Evolutionary conservation across 768 basidiomycete species (phyloP), one percentile per base, ranked within the genome.

Genomic region (Lentinus brumalis): DNA sequence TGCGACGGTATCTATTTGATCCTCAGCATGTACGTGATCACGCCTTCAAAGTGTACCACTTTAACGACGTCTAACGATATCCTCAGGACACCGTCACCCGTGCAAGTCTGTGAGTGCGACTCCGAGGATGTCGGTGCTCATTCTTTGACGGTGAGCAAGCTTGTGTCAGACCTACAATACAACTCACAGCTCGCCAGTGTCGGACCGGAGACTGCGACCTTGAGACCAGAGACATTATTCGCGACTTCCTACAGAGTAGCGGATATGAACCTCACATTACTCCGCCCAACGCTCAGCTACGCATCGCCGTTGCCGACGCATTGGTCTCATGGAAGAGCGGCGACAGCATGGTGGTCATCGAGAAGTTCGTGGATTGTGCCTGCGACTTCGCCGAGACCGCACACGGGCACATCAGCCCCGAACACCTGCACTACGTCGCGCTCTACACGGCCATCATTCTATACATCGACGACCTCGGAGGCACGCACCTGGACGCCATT

Each of bases 361-460:
- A 40, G 12, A 53, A 26, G 51, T 7, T 52, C 18, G 21, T 54
- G 32, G 50, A 53, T 44, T 45, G 52, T 6, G 26, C 45, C 44
- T 62, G 56, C 39, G 45, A 7, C 51, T 53, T 53, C 45, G 56
- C 57, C 51, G 61, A 62, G 56, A 50, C 56, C 32, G 52, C 55
- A 5, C 64, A 64, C 51, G 54, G 32, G 2, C 62, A 63, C 55
- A 50, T 50, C 14, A 38, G 45, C 16, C 18, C 30, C 18, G 45
- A 51, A 9, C 56, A 62, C 47, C 61, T 69, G 45, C 68, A 75
- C 8, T 73, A 71, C 64, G 76, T 81, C 31, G 73, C 76, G 5
- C 69, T 81, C 18, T 81, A 73, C 63, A 81, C 78, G 0, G 72
- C 76, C 0, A 75, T 72, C 46, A 60, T 70, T 18, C 71, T 74